These are phyloP conservation scores for Paracamarosporium sp. DNA, from an alignment of 2,329 filamentous ascomycete genomes.

Conservation along the genomic window DNA sequence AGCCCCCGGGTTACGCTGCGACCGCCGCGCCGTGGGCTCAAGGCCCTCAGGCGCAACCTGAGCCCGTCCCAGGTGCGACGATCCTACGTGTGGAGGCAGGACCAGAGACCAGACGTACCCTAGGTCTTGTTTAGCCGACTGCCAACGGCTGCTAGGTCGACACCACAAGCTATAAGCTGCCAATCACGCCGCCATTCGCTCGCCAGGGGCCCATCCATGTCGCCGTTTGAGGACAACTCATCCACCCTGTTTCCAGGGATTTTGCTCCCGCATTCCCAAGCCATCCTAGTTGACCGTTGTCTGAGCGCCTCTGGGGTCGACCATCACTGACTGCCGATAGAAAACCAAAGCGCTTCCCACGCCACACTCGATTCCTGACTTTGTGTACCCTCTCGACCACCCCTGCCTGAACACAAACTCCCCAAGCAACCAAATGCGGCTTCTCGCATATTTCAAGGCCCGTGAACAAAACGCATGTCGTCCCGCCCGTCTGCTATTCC, in stretches of 20 bases:
- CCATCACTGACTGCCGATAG: slow-evolving; percentile 26
- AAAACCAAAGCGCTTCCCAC: slow-evolving; percentile 44
- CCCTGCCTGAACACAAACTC: slow-evolving; percentile 46
- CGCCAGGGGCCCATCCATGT: slow-evolving; percentile 1
- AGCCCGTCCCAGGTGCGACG: neutral
- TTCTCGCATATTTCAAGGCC: slow-evolving; percentile 45
- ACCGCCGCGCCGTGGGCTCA: neutral
- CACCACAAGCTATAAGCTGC: slow-evolving; percentile 1
- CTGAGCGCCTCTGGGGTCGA: slow-evolving; percentile 35
- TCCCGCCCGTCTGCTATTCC: slow-evolving; percentile 50
- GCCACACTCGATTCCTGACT: slow-evolving; percentile 49
- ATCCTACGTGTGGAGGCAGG: neutral
- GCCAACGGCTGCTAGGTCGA: slow-evolving; percentile 4
- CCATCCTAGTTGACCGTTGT: slow-evolving; percentile 23
- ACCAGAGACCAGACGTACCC: neutral
- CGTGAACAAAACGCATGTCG: slow-evolving; percentile 52
- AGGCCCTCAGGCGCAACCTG: neutral
- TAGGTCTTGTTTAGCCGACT: slow-evolving; percentile 4
- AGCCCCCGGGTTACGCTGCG: neutral
- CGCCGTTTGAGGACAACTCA: slow-evolving; percentile 11
- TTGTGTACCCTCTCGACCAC: slow-evolving; percentile 45
- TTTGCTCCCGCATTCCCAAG: slow-evolving; percentile 7
- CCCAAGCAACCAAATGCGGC: slow-evolving; percentile 48
- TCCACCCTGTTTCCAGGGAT: slow-evolving; percentile 7
- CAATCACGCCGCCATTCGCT: neutral